Base-by-base conservation (phyloP, 2,329 filamentous ascomycete genomes). In the Fusarium sp. region DNA sequence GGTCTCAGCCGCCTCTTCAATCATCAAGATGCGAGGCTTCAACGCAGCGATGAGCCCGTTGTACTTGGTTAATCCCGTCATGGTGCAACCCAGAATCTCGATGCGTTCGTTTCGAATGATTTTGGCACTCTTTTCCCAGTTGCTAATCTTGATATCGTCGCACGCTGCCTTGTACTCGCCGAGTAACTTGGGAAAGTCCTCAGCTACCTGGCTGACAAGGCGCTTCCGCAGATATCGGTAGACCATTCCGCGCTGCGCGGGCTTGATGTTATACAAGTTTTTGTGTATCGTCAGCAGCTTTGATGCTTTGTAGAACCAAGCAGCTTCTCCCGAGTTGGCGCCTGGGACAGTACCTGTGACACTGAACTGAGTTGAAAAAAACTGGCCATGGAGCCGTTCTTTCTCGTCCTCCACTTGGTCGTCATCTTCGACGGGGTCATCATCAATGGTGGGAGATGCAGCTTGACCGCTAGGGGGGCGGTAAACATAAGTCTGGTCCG, bases 1-100 rank as follows among this genome's bases (percentile, higher is more conserved):
- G 0, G 92, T 93, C 79, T 97, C 94, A 0, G 94, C 94, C 0
- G 93, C 93, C 83, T 97, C 93, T 84, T 97, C 93, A 58, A 97
- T 91, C 41, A 97, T 83, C 16, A 96, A 86, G 5, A 94, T 86
- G 27, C 86, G 89, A 1, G 94, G 93, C 31, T 88, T 85, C 6
- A 96, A 80, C 2, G 89, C 89, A 1, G 91, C 86, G 24, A 97
- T 85, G 3, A 96, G 85, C 1, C 88, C 89, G 5, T 94, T 90
- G 71, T 97, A 96, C 76, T 97, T 97, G 81, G 92, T 92, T 10
- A 97, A 80, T 1, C 94, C 94, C 0, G 95, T 97, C 0, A 93
- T 95, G 0, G 95, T 97, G 60, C 89, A 89, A 37, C 89, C 88
- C 5, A 96, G 83, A 27, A 94, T 86, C 24, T 88, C 83, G 18